Evolutionary conservation across 768 basidiomycete species (phyloP), one percentile per base, ranked within the genome.

Genomic region (Panaeolus cyanescens): DNA sequence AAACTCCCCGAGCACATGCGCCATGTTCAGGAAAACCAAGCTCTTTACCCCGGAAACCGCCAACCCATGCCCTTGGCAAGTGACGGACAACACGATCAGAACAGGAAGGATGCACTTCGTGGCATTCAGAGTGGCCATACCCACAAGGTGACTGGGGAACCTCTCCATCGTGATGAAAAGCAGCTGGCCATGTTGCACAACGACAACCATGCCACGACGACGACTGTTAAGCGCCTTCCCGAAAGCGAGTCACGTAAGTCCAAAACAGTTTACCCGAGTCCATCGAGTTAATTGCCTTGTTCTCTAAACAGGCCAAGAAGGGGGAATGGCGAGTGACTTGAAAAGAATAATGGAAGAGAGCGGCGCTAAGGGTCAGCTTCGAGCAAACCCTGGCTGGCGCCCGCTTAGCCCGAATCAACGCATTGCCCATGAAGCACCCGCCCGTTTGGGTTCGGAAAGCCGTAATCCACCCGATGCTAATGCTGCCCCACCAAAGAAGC

Each of bases 1-100:
- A n/a, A 60, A 19, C 1, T 40, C 22, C 60, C 63, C 8, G 60
- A 61, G 15, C 63, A 64, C 39, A 58, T 64, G 56, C 56, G 53
- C 2, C 63, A 64, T 55, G 50, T 64, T 4, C 20, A 60, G n/a
- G 32, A 53, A 4, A 60, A 60, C 19, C 59, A 60, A 4, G 59
- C 4, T 2, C 5, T n/a, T 4, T 31, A 53, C 53, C 50, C 59
- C 4, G 30, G 39, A 2, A 60, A 60, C 30, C 53, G 53, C 54
- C 10, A 32, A 22, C 6, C 39, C 5, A 40, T 40, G 39, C 4
- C 5, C 5, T 2, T 5, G 4, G 1, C 39, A 40, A 40, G n/a
- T 19, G 0, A 8, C 4, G 2, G 5, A 19, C n/a, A 40, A 19
- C 1, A 5, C 2, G 3, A 20, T 2, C n/a, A 20, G 15, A 40